Evolutionary conservation across 768 basidiomycete genomes (phyloP).

Genomic region (Mycena amicta): DNA sequence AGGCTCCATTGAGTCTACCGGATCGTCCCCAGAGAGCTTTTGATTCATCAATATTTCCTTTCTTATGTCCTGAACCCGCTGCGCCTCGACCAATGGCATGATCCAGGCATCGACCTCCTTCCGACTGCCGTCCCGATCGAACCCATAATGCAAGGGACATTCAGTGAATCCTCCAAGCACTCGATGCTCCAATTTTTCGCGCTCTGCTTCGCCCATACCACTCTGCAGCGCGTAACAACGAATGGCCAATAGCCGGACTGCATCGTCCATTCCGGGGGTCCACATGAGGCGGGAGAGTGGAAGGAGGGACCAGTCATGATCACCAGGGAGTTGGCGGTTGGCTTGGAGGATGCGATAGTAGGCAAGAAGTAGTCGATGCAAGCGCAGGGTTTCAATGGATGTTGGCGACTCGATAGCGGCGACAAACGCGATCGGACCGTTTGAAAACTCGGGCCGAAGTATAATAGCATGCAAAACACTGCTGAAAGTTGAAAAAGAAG

Average conservation of each 20-base stretch:
- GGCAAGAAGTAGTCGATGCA: slow-evolving; percentile 74
- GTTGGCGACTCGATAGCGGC: slow-evolving; percentile 33
- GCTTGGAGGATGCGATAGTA: slow-evolving; percentile 81
- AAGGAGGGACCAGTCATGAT: slow-evolving; percentile 67
- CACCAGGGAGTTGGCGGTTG: slow-evolving; percentile 66
- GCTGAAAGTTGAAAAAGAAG: slow-evolving; percentile 8
- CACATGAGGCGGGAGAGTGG: slow-evolving; percentile 50
- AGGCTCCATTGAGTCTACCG: slow-evolving; percentile 44
- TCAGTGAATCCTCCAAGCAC: slow-evolving; percentile 60
- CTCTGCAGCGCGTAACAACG: slow-evolving; percentile 76
- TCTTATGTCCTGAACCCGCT: slow-evolving; percentile 57
- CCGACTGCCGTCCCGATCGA: slow-evolving; percentile 46
- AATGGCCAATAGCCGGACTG: slow-evolving; percentile 70
- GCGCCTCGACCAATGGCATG: slow-evolving; percentile 68
- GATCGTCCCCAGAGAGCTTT: slow-evolving; percentile 49
- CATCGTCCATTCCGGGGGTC: slow-evolving; percentile 53
- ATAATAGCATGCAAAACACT: slow-evolving; percentile 64
- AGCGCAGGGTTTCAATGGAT: slow-evolving; percentile 41
- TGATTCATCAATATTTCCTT: slow-evolving; percentile 42
- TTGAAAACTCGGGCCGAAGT: slow-evolving; percentile 39
- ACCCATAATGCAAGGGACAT: slow-evolving; percentile 61
- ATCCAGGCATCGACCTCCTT: slow-evolving; percentile 78
- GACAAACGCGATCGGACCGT: slow-evolving; percentile 59
- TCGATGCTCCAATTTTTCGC: slow-evolving; percentile 62
- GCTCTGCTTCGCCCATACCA: slow-evolving; percentile 77